Conservation (phyloP, 192 early-diverging fungal genomes). For the Podila minutissima region DNA sequence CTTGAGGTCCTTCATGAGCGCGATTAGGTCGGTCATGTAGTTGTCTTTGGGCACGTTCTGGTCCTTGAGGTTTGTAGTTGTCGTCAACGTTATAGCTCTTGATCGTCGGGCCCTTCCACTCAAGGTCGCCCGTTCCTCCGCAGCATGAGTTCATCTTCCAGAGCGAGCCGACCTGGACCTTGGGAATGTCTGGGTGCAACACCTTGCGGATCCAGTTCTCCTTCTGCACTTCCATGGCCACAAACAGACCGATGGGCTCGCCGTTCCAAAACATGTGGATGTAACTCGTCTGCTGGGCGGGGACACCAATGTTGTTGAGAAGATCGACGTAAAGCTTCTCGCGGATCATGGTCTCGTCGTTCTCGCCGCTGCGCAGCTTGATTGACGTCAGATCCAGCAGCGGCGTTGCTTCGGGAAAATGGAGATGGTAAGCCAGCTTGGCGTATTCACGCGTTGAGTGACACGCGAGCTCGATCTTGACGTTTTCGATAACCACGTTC, state of each 20-base stretch:
- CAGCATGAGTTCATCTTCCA: conserved; percentile 35
- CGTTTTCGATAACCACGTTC: conserved; percentile 32
- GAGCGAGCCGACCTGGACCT: conserved; percentile 22
- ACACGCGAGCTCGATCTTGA: conserved; percentile 41
- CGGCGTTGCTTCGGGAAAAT: conserved; percentile 31
- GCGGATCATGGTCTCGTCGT: conserved; percentile 52
- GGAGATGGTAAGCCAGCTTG: conserved; percentile 52
- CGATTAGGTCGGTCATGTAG: conserved; percentile 28
- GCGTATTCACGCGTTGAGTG: conserved; percentile 39
- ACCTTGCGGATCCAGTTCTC: conserved; percentile 23
- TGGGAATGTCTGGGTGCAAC: conserved; percentile 35
- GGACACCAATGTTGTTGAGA: conserved; percentile 44
- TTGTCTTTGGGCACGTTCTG: conserved; percentile 24
- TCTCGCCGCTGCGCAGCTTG: conserved; percentile 48
- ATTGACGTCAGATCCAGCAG: conserved; percentile 36
- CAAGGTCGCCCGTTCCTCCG: conserved; percentile 39
- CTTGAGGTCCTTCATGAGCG: conserved; percentile 47
- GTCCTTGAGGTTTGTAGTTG: conserved; percentile 30
- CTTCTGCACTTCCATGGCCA: conserved; percentile 49
- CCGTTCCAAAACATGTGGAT: conserved; percentile 47
- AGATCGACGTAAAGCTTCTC: conserved; percentile 56
- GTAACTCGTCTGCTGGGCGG: conserved; percentile 39
- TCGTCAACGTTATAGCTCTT: conserved; percentile 21
- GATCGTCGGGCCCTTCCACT: conserved; percentile 34
- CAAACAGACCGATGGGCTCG: conserved; percentile 43